A percentile compares a stretch with the other conserved stretches of the same genome.
phyloP scores from a whole-genome alignment of 1,139 yeast genomes.

The Pichia norvegensis region DNA sequence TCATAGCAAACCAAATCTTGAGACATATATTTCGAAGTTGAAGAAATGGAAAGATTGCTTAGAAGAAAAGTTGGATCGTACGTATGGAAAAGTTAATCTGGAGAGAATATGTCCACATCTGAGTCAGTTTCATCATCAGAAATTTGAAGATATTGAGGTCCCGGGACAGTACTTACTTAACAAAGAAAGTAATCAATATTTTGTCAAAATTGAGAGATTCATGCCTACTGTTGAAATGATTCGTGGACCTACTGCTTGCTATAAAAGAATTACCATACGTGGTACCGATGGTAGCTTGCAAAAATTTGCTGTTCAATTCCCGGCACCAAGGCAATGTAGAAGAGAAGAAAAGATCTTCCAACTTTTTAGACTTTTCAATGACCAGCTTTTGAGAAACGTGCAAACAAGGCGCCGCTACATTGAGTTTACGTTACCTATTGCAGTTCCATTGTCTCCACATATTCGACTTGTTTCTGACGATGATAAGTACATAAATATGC shows the following conservation, averaged over 20 bases:
- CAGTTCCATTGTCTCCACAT: slow-evolving; percentile 92
- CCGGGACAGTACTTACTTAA: slow-evolving; percentile 91
- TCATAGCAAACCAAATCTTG: slow-evolving; percentile 79
- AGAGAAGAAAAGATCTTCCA: slow-evolving; percentile 94
- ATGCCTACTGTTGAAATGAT: slow-evolving; percentile 83
- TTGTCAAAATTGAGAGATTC: slow-evolving; percentile 87
- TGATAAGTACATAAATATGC: slow-evolving; percentile 68
- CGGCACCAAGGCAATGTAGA: slow-evolving; percentile 96
- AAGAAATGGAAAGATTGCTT: slow-evolving; percentile 90
- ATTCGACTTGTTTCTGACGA: slow-evolving; percentile 87
- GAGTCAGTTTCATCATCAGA: slow-evolving; percentile 95
- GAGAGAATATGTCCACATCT: slow-evolving; percentile 92
- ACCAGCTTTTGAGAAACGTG: slow-evolving; percentile 69
- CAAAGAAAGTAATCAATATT: slow-evolving; percentile 73
- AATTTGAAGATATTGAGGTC: slow-evolving; percentile 93
- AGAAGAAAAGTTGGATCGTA: slow-evolving; percentile 84
- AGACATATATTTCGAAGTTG: slow-evolving; percentile 73
- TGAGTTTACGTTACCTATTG: slow-evolving; percentile 81
- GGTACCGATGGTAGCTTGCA: slow-evolving; percentile 92
- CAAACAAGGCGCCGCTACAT: slow-evolving; percentile 84
- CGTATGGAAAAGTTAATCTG: slow-evolving; percentile 66
- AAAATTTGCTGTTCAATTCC: slow-evolving; percentile 93
- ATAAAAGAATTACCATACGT: slow-evolving; percentile 78
- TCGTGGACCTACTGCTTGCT: slow-evolving; percentile 89
- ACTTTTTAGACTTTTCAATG: slow-evolving; percentile 79